Evolutionary conservation across 2,329 filamentous ascomycete species (phyloP).

Genomic region (Diaporthe longicolla): DNA sequence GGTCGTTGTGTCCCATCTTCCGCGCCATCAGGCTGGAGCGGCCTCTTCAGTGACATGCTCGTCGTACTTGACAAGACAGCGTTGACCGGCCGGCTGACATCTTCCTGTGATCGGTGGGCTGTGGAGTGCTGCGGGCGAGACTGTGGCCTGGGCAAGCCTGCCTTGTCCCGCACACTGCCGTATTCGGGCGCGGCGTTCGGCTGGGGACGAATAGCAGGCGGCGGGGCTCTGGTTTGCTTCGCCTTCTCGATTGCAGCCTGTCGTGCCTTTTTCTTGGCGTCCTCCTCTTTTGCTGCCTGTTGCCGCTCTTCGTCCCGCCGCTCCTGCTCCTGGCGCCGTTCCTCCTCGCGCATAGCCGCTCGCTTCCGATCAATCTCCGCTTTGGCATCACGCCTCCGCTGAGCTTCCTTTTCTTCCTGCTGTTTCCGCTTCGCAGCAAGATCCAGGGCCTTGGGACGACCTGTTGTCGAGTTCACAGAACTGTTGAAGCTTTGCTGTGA

Average conservation of each 20-base stretch:
- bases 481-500: slow-evolving; percentile 75
- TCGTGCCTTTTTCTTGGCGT: slow-evolving; percentile 76
- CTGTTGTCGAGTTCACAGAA: slow-evolving; percentile 70
- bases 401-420: slow-evolving; percentile 84
- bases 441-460: slow-evolving; percentile 79
- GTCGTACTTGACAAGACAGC: slow-evolving; percentile 69
- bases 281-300: slow-evolving; percentile 65
- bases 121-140: slow-evolving; percentile 71
- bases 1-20: slow-evolving; percentile 68
- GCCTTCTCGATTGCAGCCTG: slow-evolving; percentile 75
- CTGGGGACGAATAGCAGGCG: slow-evolving; percentile 70
- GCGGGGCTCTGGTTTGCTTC: slow-evolving; percentile 74
- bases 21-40: slow-evolving; percentile 74
- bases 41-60: slow-evolving; percentile 82
- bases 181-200: slow-evolving; percentile 66
- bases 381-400: slow-evolving; percentile 86
- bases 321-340: slow-evolving; percentile 74
- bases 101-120: slow-evolving; percentile 68
- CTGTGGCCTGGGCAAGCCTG: slow-evolving; percentile 59
- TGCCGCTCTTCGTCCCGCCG: slow-evolving; percentile 73
- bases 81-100: slow-evolving; percentile 72
- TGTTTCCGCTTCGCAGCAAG: slow-evolving; percentile 87
- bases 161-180: slow-evolving; percentile 50
- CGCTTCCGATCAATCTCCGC: slow-evolving; percentile 84
- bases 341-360: slow-evolving; percentile 75